Evolutionary conservation across 805 yeast species (phyloP).

Genomic region (Blastobotrys mokoenaii): DNA sequence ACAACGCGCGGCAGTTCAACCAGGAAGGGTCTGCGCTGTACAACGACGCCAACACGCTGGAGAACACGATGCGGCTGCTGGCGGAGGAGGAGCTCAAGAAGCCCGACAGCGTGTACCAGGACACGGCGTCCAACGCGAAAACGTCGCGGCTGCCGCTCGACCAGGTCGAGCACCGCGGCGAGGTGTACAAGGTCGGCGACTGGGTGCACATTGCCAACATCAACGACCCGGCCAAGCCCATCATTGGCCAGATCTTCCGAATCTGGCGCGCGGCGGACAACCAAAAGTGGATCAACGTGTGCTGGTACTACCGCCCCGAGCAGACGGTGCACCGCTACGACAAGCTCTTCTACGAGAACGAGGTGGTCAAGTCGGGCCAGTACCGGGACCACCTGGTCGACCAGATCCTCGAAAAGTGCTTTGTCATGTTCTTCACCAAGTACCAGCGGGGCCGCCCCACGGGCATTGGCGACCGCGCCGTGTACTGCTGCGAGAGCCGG

Average conservation of each 20-base stretch:
- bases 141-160: slow-evolving; percentile 73
- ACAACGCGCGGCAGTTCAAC: slow-evolving; percentile 61
- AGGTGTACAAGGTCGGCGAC: slow-evolving; percentile 77
- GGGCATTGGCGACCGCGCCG: slow-evolving; percentile 54
- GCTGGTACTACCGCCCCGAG: slow-evolving; percentile 97
- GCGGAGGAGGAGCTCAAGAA: slow-evolving; percentile 62
- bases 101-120: slow-evolving; percentile 69
- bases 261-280: slow-evolving; percentile 78
- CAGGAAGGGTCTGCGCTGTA: slow-evolving; percentile 49
- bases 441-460: slow-evolving; percentile 91
- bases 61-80: slow-evolving; percentile 47
- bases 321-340: slow-evolving; percentile 94
- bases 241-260: slow-evolving; percentile 87
- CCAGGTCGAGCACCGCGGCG: slow-evolving; percentile 60
- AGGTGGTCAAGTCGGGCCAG: slow-evolving; percentile 94
- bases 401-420: slow-evolving; percentile 88
- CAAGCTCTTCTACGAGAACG: slow-evolving; percentile 82
- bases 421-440: slow-evolving; percentile 88
- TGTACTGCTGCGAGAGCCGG: slow-evolving; percentile 90
- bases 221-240: slow-evolving; percentile 83
- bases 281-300: slow-evolving; percentile 80
- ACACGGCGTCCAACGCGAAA: slow-evolving; percentile 46
- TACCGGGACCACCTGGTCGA: slow-evolving; percentile 87
- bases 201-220: slow-evolving; percentile 88
- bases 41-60: slow-evolving; percentile 56